phyloP scores from a whole-genome alignment of 2,329 filamentous ascomycete genomes.

The Botrytis galanthina region DNA sequence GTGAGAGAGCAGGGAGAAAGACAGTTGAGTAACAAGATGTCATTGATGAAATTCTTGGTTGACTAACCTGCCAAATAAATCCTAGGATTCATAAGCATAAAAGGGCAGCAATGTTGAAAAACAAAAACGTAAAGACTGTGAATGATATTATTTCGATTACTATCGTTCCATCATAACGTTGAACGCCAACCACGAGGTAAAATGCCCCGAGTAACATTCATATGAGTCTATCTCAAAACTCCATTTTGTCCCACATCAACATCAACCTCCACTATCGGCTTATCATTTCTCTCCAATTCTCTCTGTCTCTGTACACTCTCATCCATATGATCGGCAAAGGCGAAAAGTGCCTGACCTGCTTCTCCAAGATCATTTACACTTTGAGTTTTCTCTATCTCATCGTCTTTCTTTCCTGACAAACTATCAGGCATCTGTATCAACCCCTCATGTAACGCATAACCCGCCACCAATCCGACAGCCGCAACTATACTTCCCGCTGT shows the following conservation, averaged over 20 bases:
- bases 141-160: neutral
- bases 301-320: conserved; percentile 23
- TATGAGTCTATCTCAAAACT: neutral
- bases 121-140: neutral
- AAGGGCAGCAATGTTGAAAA: neutral
- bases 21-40: neutral
- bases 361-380: conserved; percentile 32
- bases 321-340: conserved; percentile 31
- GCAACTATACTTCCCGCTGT: conserved; percentile 34
- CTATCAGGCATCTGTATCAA: conserved; percentile 30
- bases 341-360: conserved; percentile 33
- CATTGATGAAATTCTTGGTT: neutral
- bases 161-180: neutral
- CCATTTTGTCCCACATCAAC: conserved; percentile 20
- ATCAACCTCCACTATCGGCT: conserved; percentile 30
- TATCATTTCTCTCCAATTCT: conserved; percentile 20
- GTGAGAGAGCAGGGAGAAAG: neutral
- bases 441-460: conserved; percentile 39
- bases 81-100: neutral
- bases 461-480: conserved; percentile 35
- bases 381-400: conserved; percentile 16
- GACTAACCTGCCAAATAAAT: neutral
- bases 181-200: neutral
- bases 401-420: conserved; percentile 16
- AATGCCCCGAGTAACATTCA: neutral